Conservation (phyloP, 306 rosid genomes). For the Prunus fruticosa region DNA sequence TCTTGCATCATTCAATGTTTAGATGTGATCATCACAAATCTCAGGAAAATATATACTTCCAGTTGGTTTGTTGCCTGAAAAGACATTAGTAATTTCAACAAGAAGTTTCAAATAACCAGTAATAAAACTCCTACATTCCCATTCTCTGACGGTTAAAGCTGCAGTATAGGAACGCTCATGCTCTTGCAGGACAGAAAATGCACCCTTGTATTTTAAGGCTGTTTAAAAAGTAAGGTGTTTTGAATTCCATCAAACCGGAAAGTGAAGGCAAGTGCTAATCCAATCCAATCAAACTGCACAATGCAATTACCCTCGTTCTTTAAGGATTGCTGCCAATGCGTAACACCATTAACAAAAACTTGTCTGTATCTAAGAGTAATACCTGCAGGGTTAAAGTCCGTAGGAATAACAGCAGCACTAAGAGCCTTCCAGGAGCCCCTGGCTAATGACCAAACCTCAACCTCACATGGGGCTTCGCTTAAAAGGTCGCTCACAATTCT, state of each 20-base stretch:
- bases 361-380: not conserved
- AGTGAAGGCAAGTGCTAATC: too few relatives aligned
- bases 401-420: not conserved
- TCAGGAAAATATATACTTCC: conserved; percentile 84
- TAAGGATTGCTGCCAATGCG: not conserved
- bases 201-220: conserved; percentile 69
- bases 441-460: not conserved
- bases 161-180: conserved; percentile 60
- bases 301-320: not conserved
- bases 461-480: not conserved
- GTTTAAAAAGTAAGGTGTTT: conserved; percentile 75
- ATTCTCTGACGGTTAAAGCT: conserved; percentile 61
- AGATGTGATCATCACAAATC: conserved; percentile 80
- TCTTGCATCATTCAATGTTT: conserved; percentile 82
- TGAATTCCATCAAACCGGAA: conserved; percentile 65
- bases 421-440: not conserved
- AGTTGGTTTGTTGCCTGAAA: conserved; percentile 65
- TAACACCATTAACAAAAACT: not conserved
- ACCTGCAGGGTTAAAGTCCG: not conserved
- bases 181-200: conserved; percentile 60
- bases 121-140: conserved; percentile 63
- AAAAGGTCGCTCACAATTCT: not conserved
- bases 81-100: conserved; percentile 63
- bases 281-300: not conserved
- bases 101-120: conserved; percentile 70